Base-by-base conservation (phyloP, 495 filamentous ascomycete species). In the Friedmanniomyces endolithicus region DNA sequence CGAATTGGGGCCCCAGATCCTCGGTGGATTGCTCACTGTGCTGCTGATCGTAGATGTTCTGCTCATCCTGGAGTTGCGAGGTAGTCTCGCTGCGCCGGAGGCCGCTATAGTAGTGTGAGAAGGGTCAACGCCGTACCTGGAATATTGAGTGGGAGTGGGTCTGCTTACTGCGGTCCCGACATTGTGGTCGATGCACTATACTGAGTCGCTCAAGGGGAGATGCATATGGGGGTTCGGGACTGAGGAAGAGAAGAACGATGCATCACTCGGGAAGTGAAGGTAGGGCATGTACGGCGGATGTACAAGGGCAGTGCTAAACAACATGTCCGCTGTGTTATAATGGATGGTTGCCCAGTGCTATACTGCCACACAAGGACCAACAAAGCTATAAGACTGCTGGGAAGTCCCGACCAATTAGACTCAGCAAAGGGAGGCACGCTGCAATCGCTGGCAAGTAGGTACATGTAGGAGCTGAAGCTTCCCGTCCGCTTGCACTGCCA, bases 31-130 rank as follows among this genome's bases (percentile, higher is more conserved):
- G 24, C 16, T 46, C 25, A 19, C 52, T 46, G 16, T 45, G 39
- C 43, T 54, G 52, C 25, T 54, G 17, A 37, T 47, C 29, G 52
- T 54, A 47, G 20, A 54, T 45, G 11, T 54, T 14, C 22, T 54
- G 39, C 24, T 54, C 52, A 54, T 54, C 31, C 22, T 54, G 39
- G 14, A 20, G 16, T 24, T 54, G 52, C 4, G 2, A 45, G 3
- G 29, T 19, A 2, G 52, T 54, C 29, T 54, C 39, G 11, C 43
- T 52, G 37, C 52, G 47, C 11, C 31, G 47, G 47, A 50, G 34
- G 47, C 47, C 24, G 24, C 24, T 29, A n/a, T 14, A 7, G 9
- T 29, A 6, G 16, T 41, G 37, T 41, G 3, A 41, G 37, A 3
- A 41, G 3, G 37, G 14, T 6, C 6, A 41, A 6, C 27, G 27